Conservation (phyloP, 2,329 filamentous ascomycete species). For the Metarhizium anisopliae region DNA sequence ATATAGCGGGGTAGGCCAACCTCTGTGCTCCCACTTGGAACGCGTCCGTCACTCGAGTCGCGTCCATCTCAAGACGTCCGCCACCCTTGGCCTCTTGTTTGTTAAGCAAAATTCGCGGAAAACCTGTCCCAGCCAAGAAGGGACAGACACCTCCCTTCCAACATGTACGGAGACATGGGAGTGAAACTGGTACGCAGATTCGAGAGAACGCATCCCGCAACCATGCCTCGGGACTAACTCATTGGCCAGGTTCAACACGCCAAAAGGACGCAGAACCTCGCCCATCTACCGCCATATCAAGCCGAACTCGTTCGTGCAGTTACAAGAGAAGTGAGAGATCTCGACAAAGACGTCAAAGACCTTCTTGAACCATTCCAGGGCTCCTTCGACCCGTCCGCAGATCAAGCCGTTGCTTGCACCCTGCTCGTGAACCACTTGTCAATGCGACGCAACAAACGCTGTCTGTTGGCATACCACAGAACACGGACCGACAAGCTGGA, state of each 20-base stretch:
- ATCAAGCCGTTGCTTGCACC: slow-evolving; percentile 78
- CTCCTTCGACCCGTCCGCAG: slow-evolving; percentile 73
- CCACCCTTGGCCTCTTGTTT: not conserved
- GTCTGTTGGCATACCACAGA: slow-evolving; percentile 86
- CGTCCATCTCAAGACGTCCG: not conserved
- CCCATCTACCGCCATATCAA: slow-evolving; percentile 83
- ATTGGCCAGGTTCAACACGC: slow-evolving; percentile 74
- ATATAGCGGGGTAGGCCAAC: not conserved
- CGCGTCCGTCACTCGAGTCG: not conserved
- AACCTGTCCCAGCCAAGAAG: not conserved
- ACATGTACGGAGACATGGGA: slow-evolving; percentile 81
- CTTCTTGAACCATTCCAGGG: slow-evolving; percentile 77
- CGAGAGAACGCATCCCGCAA: not conserved
- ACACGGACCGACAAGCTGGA: slow-evolving; percentile 87
- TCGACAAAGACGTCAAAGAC: slow-evolving; percentile 74
- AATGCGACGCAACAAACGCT: slow-evolving; percentile 94
- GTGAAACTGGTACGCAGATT: slow-evolving; percentile 63
- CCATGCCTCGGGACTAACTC: not conserved
- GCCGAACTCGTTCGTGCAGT: slow-evolving; percentile 82
- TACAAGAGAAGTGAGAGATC: slow-evolving; percentile 83
- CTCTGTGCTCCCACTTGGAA: not conserved
- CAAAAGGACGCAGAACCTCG: slow-evolving; percentile 82
- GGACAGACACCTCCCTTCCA: not conserved
- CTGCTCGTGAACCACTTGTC: slow-evolving; percentile 88
- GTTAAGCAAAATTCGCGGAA: not conserved